Base-by-base conservation (phyloP, 1,284 basidiomycete species). In the Mycena citricolor region DNA sequence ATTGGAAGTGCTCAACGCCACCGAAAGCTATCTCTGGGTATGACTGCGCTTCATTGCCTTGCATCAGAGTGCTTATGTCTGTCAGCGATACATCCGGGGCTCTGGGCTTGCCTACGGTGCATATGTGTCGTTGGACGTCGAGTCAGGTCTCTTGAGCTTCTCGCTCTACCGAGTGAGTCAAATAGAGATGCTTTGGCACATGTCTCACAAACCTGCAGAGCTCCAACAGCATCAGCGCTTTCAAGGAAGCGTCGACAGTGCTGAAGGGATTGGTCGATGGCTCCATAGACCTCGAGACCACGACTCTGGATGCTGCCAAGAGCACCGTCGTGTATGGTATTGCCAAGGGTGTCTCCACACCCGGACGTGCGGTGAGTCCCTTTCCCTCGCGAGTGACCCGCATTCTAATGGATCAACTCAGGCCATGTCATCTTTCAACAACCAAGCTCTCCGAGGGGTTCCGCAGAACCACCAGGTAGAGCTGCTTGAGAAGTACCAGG, bases 1-100 rank as follows among this genome's bases (percentile, higher is more conserved):
- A 1, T 68, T 87, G 6, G 87, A 94, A 51, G 82, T 94, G 4
- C 70, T 99, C 36, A 97, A 97, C 56, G 95, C 93, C 2, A 85
- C 94, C 38, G 97, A 99, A 69, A 89, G 89, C 54, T 97, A 87
- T 64, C 79, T 99, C 45, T 99, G 97, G 95, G 87, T 88, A 68
- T 51, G 68, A 51, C 25, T 41, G 24, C 28, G 37, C 23, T 29
- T 40, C 23, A 33, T 33, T 39, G 33, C 1, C 17, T 25, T 40
- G 14, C 13, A 21, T 14, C 34, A 23, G 14, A 26, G 23, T 32
- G 30, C 29, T 26, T 54, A 21, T 41, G 29, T 19, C 19, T 35
- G 20, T 28, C 39, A 85, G 86, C 76, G 81, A 12, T 86, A 85
- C 48, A 92, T 97, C 52, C 84, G 94, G 44, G 94, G 94, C 3